Conservation (phyloP, 768 basidiomycete species). For the Scleroderma citrinum region DNA sequence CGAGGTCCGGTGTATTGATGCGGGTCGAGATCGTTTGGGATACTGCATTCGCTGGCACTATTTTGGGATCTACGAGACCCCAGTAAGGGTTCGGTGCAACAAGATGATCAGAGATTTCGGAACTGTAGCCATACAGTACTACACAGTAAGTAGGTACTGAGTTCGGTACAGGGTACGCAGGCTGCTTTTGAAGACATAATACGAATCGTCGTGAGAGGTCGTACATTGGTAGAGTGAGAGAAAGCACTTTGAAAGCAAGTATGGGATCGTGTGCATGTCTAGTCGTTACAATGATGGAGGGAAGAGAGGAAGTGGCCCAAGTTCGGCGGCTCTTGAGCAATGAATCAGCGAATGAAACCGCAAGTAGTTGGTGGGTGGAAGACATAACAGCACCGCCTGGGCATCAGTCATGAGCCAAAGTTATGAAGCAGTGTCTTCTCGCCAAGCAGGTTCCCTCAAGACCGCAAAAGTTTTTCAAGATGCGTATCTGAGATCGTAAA, state of each 20-base stretch:
- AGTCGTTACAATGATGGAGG: slow-evolving; percentile 54
- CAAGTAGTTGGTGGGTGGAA: slow-evolving; percentile 8
- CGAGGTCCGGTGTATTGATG: neutral
- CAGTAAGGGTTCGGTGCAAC: neutral
- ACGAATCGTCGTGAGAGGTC: slow-evolving; percentile 25
- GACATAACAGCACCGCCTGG: slow-evolving; percentile 16
- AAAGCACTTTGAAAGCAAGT: slow-evolving; percentile 30
- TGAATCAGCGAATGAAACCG: slow-evolving; percentile 2
- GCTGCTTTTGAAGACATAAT: slow-evolving; percentile 9
- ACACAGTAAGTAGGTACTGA: slow-evolving; percentile 9
- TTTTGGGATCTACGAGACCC: too few species aligned
- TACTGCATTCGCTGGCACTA: too few species aligned
- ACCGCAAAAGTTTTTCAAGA: slow-evolving; percentile 17
- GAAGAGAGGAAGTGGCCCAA: slow-evolving; percentile 18
- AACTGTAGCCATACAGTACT: slow-evolving; percentile 9
- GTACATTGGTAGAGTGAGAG: slow-evolving; percentile 25
- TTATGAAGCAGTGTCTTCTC: slow-evolving; percentile 5
- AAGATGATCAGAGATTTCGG: neutral
- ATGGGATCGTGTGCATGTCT: slow-evolving; percentile 52
- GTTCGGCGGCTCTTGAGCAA: slow-evolving; percentile 15
- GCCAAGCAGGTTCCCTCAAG: slow-evolving; percentile 3
- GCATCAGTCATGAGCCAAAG: slow-evolving; percentile 21
- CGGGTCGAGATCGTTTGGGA: too few species aligned
- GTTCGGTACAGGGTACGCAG: slow-evolving; percentile 9
- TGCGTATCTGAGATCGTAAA: slow-evolving; percentile 12